Evolutionary conservation across 108 stramenopile species (phyloP).

Genomic region (Fistulifera pelliculosa): DNA sequence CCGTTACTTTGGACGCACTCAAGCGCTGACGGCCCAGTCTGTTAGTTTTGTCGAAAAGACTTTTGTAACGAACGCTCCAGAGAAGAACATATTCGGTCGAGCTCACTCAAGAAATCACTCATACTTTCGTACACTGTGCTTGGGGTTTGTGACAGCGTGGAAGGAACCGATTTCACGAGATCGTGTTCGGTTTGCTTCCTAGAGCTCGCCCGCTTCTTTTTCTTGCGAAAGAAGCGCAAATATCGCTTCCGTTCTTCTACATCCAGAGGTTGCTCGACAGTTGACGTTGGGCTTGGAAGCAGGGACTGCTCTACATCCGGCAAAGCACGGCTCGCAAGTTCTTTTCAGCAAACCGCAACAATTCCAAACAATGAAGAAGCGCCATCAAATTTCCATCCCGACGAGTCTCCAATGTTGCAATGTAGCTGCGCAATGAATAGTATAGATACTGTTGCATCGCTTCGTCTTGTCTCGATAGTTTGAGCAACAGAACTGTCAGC

Average conservation of each 20-base stretch:
- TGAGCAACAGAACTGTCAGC: conserved; percentile 4
- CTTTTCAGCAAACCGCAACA: conserved; percentile 12
- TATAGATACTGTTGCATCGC: conserved; percentile 38
- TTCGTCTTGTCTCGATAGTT: conserved; percentile 21
- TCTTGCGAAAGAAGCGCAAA: background rate
- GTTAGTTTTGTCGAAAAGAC: conserved; percentile 71
- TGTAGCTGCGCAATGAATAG: conserved; percentile 37
- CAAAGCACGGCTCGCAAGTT: conserved; percentile 1
- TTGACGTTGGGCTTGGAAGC: background rate
- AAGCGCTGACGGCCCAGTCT: conserved; percentile 71
- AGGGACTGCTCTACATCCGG: background rate
- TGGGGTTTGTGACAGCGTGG: conserved; percentile 4
- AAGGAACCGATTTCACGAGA: background rate
- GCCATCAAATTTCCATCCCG: conserved; percentile 9
- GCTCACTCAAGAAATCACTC: conserved; percentile 43
- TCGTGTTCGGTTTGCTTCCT: background rate
- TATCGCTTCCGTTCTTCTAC: background rate
- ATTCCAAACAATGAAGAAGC: conserved; percentile 8
- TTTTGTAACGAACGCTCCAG: conserved; percentile 64
- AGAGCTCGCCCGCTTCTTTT: background rate
- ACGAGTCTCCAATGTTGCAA: conserved; percentile 28
- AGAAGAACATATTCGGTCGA: conserved; percentile 53
- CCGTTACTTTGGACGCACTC: conserved; percentile 66
- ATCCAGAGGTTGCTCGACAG: background rate
- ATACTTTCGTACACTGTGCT: conserved; percentile 46